Evolutionary conservation across 345 rosid genomes (phyloP).

Genomic region (Citrus glauca): DNA sequence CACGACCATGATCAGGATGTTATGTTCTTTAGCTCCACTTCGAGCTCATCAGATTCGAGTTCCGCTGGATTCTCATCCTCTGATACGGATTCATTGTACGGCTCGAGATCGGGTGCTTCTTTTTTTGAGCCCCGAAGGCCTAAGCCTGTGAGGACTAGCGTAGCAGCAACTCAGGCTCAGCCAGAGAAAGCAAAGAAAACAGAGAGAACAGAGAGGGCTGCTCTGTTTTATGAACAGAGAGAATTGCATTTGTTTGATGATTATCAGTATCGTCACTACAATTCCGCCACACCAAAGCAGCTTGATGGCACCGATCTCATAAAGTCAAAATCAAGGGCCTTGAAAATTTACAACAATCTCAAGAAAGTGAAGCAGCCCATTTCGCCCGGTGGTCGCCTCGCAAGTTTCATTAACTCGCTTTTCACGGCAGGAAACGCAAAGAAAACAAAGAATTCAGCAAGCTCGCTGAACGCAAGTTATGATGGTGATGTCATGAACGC

Average conservation of each 20-base stretch:
- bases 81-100: constrained; percentile 57
- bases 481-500: constrained; percentile 17
- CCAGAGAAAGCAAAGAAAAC: constrained; percentile 14
- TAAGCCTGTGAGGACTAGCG: constrained; percentile 40
- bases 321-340: constrained; percentile 54
- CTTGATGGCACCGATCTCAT: constrained; percentile 30
- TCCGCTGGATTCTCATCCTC: constrained; percentile 78
- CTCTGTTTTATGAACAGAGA: constrained; percentile 51
- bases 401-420: constrained; percentile 69
- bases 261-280: constrained; percentile 15
- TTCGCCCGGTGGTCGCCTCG: constrained; percentile 72
- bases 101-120: constrained; percentile 33
- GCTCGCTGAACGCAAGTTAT: constrained; percentile 15
- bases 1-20: constrained; percentile 44
- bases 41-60: constrained; percentile 76
- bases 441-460: constrained; percentile 41
- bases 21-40: constrained; percentile 57
- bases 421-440: constrained; percentile 42
- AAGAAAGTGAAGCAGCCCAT: constrained; percentile 80
- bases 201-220: constrained; percentile 32
- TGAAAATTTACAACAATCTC: constrained; percentile 49
- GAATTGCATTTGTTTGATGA: constrained; percentile 25
- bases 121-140: constrained; percentile 34
- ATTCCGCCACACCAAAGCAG: constrained; percentile 29
- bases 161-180: constrained; percentile 14